phyloP scores from a whole-genome alignment of 768 basidiomycete species.

The Serendipita sp. region DNA sequence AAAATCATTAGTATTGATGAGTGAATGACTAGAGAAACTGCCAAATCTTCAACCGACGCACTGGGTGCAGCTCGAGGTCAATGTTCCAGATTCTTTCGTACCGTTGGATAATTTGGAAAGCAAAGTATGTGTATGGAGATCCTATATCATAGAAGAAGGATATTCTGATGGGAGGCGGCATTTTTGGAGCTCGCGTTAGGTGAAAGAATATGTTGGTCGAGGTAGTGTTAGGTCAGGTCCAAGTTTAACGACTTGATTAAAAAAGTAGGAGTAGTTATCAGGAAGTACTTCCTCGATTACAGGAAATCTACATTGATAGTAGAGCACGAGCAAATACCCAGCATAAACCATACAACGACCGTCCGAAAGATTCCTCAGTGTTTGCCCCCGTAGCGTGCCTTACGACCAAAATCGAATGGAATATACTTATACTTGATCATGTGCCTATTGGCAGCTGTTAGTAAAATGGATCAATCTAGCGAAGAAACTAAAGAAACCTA shows the following conservation, averaged over 20 bases:
- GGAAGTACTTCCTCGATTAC: too few species aligned
- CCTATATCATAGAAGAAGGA: conserved; percentile 1
- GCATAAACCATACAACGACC: neutral
- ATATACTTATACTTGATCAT: conserved; percentile 99
- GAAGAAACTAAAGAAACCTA: conserved; percentile 27
- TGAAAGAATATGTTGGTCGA: too few species aligned
- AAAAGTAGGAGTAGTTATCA: too few species aligned
- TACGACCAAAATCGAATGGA: conserved; percentile 90
- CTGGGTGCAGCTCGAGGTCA: neutral
- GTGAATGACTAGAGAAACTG: neutral
- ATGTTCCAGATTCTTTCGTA: conserved; percentile 7
- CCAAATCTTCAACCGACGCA: neutral
- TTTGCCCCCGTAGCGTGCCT: conserved; percentile 59
- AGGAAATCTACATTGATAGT: too few species aligned
- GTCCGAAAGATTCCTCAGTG: conserved; percentile 8
- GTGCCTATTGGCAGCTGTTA: conserved; percentile 38
- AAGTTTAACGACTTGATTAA: too few species aligned
- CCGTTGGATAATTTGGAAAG: neutral
- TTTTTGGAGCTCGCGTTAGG: too few species aligned
- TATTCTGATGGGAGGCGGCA: neutral
- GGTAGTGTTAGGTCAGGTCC: too few species aligned
- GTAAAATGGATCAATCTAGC: conserved; percentile 8
- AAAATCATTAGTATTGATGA: neutral
- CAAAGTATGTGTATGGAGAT: conserved; percentile 4
- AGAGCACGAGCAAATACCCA: too few species aligned